phyloP scores from a whole-genome alignment of 768 basidiomycete species.

The Termitomyces sp. region DNA sequence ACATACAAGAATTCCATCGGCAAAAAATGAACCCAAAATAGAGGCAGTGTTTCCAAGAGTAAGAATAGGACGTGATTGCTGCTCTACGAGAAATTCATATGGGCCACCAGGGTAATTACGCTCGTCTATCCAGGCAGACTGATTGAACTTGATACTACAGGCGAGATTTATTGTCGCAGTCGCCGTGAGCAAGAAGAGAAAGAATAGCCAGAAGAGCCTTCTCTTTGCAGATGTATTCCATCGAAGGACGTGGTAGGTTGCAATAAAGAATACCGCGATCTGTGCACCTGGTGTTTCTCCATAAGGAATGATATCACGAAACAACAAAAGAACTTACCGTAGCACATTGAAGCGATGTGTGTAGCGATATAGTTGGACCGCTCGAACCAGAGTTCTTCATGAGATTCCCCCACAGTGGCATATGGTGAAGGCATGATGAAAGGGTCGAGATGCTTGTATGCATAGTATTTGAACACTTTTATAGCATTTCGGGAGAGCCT shows the following conservation, averaged over 20 bases:
- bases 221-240: not conserved
- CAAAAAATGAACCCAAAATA: constrained; percentile 27
- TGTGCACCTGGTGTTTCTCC: constrained; percentile 10
- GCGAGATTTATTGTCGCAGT: constrained; percentile 15
- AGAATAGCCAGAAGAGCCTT: constrained; percentile 3
- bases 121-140: constrained; percentile 29
- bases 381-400: constrained; percentile 15
- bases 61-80: constrained; percentile 21
- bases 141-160: constrained; percentile 17
- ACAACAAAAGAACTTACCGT: constrained; percentile 10
- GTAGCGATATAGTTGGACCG: constrained; percentile 17
- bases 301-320: not conserved
- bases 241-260: constrained; percentile 10
- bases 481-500: no score
- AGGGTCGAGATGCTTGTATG: no score
- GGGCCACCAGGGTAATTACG: constrained; percentile 29
- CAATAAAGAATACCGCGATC: constrained; percentile 10
- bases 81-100: constrained; percentile 25
- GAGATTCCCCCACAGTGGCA: constrained; percentile 9
- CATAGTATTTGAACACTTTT: no score
- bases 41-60: constrained; percentile 20
- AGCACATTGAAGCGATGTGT: constrained; percentile 17
- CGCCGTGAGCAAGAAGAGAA: constrained; percentile 6
- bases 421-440: not conserved
- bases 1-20: constrained; percentile 34